These are phyloP conservation scores for Aspergillus tanneri DNA, from an alignment of 2,329 filamentous ascomycete species.

Conservation along the genomic window DNA sequence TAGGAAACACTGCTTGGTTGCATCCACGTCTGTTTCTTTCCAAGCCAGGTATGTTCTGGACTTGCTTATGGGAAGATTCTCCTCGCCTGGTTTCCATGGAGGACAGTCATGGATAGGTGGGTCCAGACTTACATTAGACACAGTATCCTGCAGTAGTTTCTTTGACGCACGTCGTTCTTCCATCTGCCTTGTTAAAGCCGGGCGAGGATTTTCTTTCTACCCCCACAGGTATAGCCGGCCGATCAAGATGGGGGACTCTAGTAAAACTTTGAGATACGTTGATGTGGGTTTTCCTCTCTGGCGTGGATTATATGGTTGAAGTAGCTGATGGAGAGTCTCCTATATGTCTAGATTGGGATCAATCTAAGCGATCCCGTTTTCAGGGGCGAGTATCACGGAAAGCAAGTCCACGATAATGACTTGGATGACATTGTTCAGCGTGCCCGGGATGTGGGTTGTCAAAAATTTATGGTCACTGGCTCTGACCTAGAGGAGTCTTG, in stretches of 20 bases:
- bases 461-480: constrained; percentile 89
- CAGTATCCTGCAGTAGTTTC: constrained; percentile 9
- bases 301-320: background rate
- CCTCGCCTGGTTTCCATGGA: no score
- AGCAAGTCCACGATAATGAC: constrained; percentile 54
- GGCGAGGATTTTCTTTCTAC: constrained; percentile 13
- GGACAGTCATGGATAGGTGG: background rate
- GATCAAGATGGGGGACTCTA: constrained; percentile 37
- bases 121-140: constrained; percentile 6
- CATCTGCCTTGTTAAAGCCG: constrained; percentile 9
- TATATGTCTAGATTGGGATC: constrained; percentile 69
- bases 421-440: constrained; percentile 69
- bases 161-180: background rate
- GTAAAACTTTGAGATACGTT: constrained; percentile 44
- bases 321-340: constrained; percentile 15
- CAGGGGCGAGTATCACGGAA: constrained; percentile 78
- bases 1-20: constrained; percentile 4
- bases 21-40: background rate
- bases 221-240: constrained; percentile 3
- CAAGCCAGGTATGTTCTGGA: constrained; percentile 12
- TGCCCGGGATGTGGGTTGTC: constrained; percentile 74
- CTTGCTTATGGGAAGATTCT: background rate
- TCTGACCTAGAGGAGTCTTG: constrained; percentile 78
- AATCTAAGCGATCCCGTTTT: constrained; percentile 94
- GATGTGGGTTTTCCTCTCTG: constrained; percentile 40